Base-by-base conservation (phyloP, 2,329 filamentous ascomycete species). In the Phyllosticta paracitricarpa region DNA sequence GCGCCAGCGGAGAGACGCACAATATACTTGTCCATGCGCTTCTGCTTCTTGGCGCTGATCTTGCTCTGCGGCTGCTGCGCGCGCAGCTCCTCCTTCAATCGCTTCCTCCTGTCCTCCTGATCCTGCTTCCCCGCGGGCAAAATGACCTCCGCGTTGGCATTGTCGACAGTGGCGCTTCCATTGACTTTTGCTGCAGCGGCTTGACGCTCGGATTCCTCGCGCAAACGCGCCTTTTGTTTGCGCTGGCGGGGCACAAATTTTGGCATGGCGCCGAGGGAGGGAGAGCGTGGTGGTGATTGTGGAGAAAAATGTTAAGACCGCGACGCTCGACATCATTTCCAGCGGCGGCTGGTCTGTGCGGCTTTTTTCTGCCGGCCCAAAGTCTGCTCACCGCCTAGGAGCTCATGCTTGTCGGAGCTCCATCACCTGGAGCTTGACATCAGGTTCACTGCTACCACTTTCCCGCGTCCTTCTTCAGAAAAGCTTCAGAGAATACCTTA, bases 1-100 rank as follows among this genome's bases (percentile, higher is more conserved):
- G 51, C 24, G 14, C 14, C 22, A 0, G 6, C 12, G 22, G 28
- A 22, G 1, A 22, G 4, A 72, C 77, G 35, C 71, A 82, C 81
- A 72, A 88, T 85, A 66, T 88, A 88, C 69, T 88, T 87, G 66
- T 88, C 84, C 64, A 88, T 69, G 59, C 85, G 77, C 75, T 88
- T 88, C 66, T 84, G 79, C 73, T 88, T 88, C 73, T 88, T 88
- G 22, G 78, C 75, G 1, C 81, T 84, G 62, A 86, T 79, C 65
- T 82, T 82, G 3, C 79, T 75, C 56, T 81, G 76, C 35, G 80
- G 78, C 54, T 81, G 76, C 40, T 80, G 78, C 64, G 76, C 75
- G 63, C 76, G 76, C 62, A 86, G 67, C 67, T 85, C 80, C 54
- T 81, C 79, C 65, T 78, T 78, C 62, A 87, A 69, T 61, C 77